Evolutionary conservation across 1,139 yeast genomes (phyloP).

Genomic region (Suhomyces atakaporum): DNA sequence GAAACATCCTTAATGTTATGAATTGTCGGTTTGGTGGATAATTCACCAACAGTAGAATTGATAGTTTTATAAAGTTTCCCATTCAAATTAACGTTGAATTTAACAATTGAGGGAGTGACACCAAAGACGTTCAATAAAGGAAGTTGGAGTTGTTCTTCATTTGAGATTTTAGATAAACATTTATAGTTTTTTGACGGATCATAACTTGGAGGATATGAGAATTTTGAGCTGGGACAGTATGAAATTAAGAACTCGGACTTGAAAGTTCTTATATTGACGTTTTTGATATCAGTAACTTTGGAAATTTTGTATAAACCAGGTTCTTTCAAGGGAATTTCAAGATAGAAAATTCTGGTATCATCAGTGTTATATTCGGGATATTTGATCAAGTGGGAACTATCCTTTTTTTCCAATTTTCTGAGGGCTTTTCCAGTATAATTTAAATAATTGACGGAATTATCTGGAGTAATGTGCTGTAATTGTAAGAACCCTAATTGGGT

Average conservation of each 20-base stretch:
- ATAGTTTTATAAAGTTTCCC: conserved; percentile 38
- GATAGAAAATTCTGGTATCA: conserved; percentile 43
- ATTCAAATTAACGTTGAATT: conserved; percentile 58
- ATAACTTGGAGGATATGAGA: conserved; percentile 36
- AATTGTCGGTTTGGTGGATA: conserved; percentile 1
- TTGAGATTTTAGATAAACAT: conserved; percentile 50
- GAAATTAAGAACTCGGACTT: conserved; percentile 69
- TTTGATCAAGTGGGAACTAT: conserved; percentile 39
- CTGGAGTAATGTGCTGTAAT: conserved; percentile 59
- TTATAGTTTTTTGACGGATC: conserved; percentile 39
- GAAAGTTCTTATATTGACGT: conserved; percentile 62
- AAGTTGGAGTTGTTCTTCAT: conserved; percentile 51
- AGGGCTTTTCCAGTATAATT: conserved; percentile 63
- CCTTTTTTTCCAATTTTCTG: conserved; percentile 41
- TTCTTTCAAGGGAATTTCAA: conserved; percentile 58
- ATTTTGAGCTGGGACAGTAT: conserved; percentile 71
- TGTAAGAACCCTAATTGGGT: conserved; percentile 70
- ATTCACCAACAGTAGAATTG: conserved; percentile 24
- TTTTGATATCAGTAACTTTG: conserved; percentile 65
- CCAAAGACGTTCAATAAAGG: conserved; percentile 62
- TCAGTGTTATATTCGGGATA: conserved; percentile 24
- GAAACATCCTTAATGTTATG: conserved; percentile 18
- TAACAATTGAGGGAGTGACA: conserved; percentile 71
- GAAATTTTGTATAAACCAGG: conserved; percentile 77
- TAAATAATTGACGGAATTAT: conserved; percentile 47